phyloP scores from a whole-genome alignment of 2,329 filamentous ascomycete species.

The Epichloe hybrida region DNA sequence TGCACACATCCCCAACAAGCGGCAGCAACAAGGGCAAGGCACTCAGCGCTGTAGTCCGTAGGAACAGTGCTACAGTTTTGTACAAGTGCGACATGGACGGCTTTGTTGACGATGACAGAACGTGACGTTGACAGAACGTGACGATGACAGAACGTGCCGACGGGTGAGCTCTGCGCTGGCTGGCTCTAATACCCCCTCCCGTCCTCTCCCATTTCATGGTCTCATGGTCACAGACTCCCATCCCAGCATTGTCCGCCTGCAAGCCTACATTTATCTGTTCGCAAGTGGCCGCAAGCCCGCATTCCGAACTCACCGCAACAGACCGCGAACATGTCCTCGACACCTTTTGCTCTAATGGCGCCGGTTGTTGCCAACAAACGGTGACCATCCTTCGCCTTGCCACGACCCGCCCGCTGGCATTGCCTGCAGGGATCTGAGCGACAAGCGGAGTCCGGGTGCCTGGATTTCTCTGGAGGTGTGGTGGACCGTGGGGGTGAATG shows the following conservation, averaged over 20 bases:
- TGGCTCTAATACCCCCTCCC: no score
- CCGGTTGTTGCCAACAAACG: neutral
- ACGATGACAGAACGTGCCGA: neutral
- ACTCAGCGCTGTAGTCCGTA: neutral
- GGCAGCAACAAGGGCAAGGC: no score
- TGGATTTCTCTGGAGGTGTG: neutral
- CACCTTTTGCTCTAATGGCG: neutral
- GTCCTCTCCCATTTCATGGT: neutral
- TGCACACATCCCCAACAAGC: no score
- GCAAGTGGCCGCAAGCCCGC: slow-evolving; percentile 2
- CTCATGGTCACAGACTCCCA: neutral
- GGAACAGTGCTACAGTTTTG: neutral
- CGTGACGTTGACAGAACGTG: neutral
- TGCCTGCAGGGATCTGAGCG: slow-evolving; percentile 12
- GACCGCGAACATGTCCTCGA: neutral
- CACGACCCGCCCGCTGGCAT: slow-evolving; percentile 9
- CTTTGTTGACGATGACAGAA: neutral
- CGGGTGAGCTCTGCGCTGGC: neutral
- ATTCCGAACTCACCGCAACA: neutral
- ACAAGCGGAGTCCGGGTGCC: slow-evolving; percentile 5
- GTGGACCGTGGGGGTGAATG: slow-evolving; percentile 3
- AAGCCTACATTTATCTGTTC: neutral
- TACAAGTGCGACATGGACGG: neutral
- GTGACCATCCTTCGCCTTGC: neutral
- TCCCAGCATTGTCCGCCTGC: neutral